Evolutionary conservation across 1,284 basidiomycete species (phyloP).

Genomic region (Ceratobasidium sp.): DNA sequence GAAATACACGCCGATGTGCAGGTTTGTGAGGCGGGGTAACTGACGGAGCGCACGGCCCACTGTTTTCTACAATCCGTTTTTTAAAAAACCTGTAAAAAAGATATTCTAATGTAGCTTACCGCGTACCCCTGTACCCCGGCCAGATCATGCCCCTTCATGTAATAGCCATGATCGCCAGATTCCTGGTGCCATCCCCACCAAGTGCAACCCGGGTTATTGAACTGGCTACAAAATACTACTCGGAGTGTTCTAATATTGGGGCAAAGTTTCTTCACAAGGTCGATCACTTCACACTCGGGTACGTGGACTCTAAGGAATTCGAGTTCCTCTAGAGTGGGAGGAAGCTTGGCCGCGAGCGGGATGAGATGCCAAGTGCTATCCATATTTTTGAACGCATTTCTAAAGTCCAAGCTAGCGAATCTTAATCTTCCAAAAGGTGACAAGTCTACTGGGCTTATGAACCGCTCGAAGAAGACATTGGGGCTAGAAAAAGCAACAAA

Average conservation of each 20-base stretch:
- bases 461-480: background rate
- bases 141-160: background rate
- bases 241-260: background rate
- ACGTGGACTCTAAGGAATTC: background rate
- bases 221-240: slow-evolving; percentile 17
- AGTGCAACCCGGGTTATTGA: slow-evolving; percentile 13
- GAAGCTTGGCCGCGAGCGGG: background rate
- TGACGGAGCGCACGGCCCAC: no score
- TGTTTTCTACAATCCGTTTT: no score
- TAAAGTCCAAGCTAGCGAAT: background rate
- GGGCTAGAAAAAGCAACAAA: background rate
- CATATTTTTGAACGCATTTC: background rate
- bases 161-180: background rate
- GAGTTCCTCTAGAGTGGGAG: background rate
- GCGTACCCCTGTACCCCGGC: background rate
- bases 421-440: background rate
- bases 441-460: background rate
- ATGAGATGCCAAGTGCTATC: background rate
- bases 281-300: background rate
- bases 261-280: background rate
- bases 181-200: slow-evolving; percentile 1
- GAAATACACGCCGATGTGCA: slow-evolving; percentile 10
- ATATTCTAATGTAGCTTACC: background rate
- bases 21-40: background rate
- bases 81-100: no score